Evolutionary conservation across 306 rosid species (phyloP), one percentile per base, ranked within the genome.

Genomic region (Ormosia emarginata): DNA sequence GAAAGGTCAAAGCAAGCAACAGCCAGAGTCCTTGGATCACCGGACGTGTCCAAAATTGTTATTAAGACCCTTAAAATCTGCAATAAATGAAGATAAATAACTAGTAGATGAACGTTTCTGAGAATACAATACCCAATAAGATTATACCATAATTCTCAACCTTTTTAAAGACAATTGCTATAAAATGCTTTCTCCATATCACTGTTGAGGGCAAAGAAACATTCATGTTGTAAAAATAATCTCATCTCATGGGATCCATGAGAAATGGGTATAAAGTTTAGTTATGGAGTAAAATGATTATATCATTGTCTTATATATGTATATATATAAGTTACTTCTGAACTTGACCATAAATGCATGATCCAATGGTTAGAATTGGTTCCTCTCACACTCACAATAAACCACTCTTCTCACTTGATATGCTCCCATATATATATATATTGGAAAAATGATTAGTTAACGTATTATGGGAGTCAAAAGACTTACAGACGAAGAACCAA

Each of bases 1-100:
- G 99, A 96, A 76, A 96, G 83, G 81, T 96, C 99, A 67, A 85
- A 93, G 89, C 99, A 96, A 70, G 98, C 92, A 71, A 96, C 95
- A 65, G 98, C 94, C 46, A 93, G 88, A 78, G 97, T 79, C 85
- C 97, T 91, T 12, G 99, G 92, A 85, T 96, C 97, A 68, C 79
- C 77, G n/a, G 97, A 91, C 0, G 94, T 68, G 80, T 93, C 98
- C 91, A 96, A 87, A 84, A 96, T 93, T 55, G 99, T 96, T 66
- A 96, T 59, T 29, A 96, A 87, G 80, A 96, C 99, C 90, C 92
- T 90, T 40, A 92, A 81, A 81, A 96, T 92, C 99, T 96, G 97
- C 82, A 87, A 84, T 55, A 81, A 34, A 81, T 49, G 65, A 53
- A 73, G 58, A 30, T 37, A 52, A 78, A 71, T 57, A 80, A 36